Conservation (phyloP, 140 eudicot genomes). For the Cichorium intybus region DNA sequence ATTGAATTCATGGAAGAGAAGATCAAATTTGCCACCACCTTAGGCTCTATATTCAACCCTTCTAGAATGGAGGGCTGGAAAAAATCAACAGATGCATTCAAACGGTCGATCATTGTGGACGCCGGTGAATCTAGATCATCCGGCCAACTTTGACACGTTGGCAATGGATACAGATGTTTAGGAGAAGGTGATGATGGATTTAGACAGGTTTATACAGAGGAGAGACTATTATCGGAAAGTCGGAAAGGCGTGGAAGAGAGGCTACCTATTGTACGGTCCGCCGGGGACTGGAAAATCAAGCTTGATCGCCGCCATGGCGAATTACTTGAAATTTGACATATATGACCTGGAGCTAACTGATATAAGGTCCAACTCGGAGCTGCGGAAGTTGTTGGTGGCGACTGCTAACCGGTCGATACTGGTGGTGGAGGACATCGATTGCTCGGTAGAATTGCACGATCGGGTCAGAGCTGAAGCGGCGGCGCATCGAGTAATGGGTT, state of each 20-base stretch:
- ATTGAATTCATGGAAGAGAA: too few relatives aligned
- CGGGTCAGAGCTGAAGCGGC: not conserved
- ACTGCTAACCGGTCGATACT: not conserved
- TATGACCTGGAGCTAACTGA: slow-evolving; percentile 38
- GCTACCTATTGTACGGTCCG: slow-evolving; percentile 65
- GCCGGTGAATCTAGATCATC: slow-evolving; percentile 35
- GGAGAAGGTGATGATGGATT: not conserved
- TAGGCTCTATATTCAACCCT: too few relatives aligned
- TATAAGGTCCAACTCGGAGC: not conserved
- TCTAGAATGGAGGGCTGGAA: too few relatives aligned
- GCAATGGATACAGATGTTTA: not conserved
- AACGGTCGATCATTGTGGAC: slow-evolving; percentile 6
- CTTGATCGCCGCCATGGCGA: slow-evolving; percentile 61
- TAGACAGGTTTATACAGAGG: slow-evolving; percentile 31
- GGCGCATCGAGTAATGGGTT: too few relatives aligned
- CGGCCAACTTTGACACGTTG: not conserved
- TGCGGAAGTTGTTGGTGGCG: not conserved
- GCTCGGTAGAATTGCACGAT: not conserved
- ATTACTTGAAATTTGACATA: slow-evolving; percentile 45
- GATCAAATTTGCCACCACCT: too few relatives aligned
- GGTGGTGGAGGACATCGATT: not conserved
- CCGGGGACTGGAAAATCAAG: slow-evolving; percentile 67
- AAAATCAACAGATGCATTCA: too few relatives aligned
- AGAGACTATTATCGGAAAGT: slow-evolving; percentile 40
- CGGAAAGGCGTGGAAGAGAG: slow-evolving; percentile 73